Conservation (phyloP, 768 basidiomycete genomes). For the Suillus subalutaceus region DNA sequence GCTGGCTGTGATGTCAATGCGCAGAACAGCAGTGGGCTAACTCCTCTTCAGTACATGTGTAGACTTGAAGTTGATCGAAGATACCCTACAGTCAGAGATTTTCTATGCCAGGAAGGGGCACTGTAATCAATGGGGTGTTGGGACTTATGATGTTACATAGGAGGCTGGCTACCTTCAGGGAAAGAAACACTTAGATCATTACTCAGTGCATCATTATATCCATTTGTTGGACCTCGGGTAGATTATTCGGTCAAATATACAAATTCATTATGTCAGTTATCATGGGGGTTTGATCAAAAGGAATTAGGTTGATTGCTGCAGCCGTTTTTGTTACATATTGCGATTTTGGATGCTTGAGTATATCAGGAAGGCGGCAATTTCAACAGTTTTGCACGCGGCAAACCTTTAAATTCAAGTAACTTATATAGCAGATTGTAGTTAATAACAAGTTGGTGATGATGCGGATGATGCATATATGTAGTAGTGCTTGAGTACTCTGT, state of each 20-base stretch:
- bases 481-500: neutral
- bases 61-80: neutral
- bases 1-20: slow-evolving; percentile 16
- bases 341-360: neutral
- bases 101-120: neutral
- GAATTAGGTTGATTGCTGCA: neutral
- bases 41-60: slow-evolving; percentile 12
- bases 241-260: too few species aligned
- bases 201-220: neutral
- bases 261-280: too few species aligned
- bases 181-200: neutral
- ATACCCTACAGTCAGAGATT: neutral
- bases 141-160: neutral
- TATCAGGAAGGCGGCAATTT: neutral
- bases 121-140: neutral
- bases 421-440: neutral
- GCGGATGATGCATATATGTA: neutral
- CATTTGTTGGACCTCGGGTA: too few species aligned
- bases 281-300: neutral
- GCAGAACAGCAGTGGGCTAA: neutral
- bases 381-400: neutral
- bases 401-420: neutral
- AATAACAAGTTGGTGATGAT: neutral
- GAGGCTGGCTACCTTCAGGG: neutral
- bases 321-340: neutral